Percentiles rank a stretch among this genome's conserved stretches.
These are phyloP conservation scores for Gastrolobium villosum DNA, from an alignment of 306 rosid species.

Conservation along the genomic window DNA sequence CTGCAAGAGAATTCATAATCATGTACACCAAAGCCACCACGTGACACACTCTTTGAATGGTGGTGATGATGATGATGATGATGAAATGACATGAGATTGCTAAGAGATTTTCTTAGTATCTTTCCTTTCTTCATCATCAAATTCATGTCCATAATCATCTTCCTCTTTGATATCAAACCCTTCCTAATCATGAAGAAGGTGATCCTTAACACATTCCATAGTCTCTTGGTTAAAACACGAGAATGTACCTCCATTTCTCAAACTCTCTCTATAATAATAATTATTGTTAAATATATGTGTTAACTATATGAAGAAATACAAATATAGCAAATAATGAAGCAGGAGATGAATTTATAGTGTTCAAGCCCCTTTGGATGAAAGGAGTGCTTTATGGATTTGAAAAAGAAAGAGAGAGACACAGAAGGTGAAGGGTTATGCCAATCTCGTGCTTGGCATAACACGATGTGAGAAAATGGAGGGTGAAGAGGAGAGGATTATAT, in stretches of 20 bases:
- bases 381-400: not conserved
- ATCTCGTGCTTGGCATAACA: conserved; percentile 30
- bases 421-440: not conserved
- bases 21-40: conserved; percentile 49
- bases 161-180: conserved; percentile 63
- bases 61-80: conserved; percentile 39
- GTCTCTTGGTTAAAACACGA: conserved; percentile 48
- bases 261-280: not conserved
- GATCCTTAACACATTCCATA: conserved; percentile 63
- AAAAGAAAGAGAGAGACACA: not conserved
- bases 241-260: conserved; percentile 48
- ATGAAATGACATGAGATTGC: conserved; percentile 55
- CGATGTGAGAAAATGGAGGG: conserved; percentile 32
- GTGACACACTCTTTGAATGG: conserved; percentile 38
- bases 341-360: not conserved
- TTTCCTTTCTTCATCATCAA: conserved; percentile 68
- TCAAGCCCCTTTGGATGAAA: not conserved
- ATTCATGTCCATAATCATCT: conserved; percentile 65
- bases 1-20: conserved; percentile 66
- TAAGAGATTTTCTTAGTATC: conserved; percentile 54
- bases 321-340: not conserved
- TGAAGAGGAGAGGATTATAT: conserved; percentile 52
- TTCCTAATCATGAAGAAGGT: conserved; percentile 64
- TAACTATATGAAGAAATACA: not conserved
- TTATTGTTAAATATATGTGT: no score